Evolutionary conservation across 345 rosid genomes (phyloP), one percentile per base, ranked within the genome.

Genomic region (Citrus cavaleriei): DNA sequence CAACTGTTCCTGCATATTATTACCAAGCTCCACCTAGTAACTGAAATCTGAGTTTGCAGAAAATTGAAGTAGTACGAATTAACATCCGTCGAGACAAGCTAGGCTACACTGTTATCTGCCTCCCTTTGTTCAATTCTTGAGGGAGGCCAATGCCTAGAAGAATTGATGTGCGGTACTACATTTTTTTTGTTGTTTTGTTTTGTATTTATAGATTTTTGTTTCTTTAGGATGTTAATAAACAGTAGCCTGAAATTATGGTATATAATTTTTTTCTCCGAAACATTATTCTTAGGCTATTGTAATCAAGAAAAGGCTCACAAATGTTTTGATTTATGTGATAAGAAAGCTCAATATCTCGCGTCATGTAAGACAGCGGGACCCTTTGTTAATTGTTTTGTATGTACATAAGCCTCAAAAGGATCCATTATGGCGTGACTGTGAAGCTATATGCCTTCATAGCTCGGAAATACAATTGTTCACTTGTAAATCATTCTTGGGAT

Each of bases 1-100:
- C 78, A 27, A 86, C 84, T 25, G 85, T 86, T 67, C 89, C 87
- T 35, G 85, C 89, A 27, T 86, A 82, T 73, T 86, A 82, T 73
- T 84, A 88, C 77, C 82, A 85, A 70, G 82, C 81, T 35, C 84
- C 86, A 49, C 84, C 79, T 18, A 77, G 49, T 38, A 55, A 75
- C 65, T 63, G 73, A 76, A 59, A 65, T 67, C 25, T 4, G 12
- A 19, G 59, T 49, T 74, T 24, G 35, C 22, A 18, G 27, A 65
- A 22, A 55, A 63, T 79, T 77, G 27, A 55, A 59, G 38, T 68
- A 30, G 10, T 28, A 18, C 34, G 30, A 38, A 49, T 66, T 28
- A 16, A 73, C 67, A 30, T 72, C 28, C 24, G 34, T 24, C 18
- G 18, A 60, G 34, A n/a, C 51, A 14, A 60, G 10, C 34, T 8